Conservation (phyloP, 768 basidiomycete genomes). For the Mycena crocata region DNA sequence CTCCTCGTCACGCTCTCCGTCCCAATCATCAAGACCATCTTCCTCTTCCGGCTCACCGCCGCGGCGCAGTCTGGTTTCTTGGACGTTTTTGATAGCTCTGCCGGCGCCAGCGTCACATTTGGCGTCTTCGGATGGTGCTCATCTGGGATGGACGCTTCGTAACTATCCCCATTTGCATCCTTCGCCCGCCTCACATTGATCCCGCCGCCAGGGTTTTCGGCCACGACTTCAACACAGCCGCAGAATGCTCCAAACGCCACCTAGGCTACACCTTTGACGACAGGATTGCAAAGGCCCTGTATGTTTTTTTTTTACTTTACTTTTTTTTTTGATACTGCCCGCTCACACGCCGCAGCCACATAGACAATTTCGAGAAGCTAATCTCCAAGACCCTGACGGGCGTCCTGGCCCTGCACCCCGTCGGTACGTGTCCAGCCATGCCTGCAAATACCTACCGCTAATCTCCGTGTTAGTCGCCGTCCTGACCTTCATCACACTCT, state of each 20-base stretch:
- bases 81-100: conserved; percentile 48
- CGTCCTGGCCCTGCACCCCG: conserved; percentile 65
- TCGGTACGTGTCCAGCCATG: conserved; percentile 50
- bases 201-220: conserved; percentile 53
- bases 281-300: conserved; percentile 58
- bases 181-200: conserved; percentile 14
- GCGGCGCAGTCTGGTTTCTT: conserved; percentile 47
- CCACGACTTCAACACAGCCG: conserved; percentile 49
- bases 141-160: conserved; percentile 59
- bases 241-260: conserved; percentile 57
- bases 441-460: conserved; percentile 10
- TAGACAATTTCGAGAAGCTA: conserved; percentile 49
- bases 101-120: conserved; percentile 55
- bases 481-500: conserved; percentile 62
- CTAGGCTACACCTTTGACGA: conserved; percentile 70
- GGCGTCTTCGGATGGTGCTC: conserved; percentile 77
- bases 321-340: conserved; percentile 27
- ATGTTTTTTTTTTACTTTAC: too few relatives aligned
- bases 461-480: conserved; percentile 52
- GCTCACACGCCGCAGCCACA: conserved; percentile 43
- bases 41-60: conserved; percentile 62
- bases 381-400: conserved; percentile 60
- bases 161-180: conserved; percentile 36
- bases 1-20: conserved; percentile 72
- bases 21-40: conserved; percentile 68